These are phyloP conservation scores for Fagus crenata DNA, from an alignment of 306 rosid species.

Conservation along the genomic window DNA sequence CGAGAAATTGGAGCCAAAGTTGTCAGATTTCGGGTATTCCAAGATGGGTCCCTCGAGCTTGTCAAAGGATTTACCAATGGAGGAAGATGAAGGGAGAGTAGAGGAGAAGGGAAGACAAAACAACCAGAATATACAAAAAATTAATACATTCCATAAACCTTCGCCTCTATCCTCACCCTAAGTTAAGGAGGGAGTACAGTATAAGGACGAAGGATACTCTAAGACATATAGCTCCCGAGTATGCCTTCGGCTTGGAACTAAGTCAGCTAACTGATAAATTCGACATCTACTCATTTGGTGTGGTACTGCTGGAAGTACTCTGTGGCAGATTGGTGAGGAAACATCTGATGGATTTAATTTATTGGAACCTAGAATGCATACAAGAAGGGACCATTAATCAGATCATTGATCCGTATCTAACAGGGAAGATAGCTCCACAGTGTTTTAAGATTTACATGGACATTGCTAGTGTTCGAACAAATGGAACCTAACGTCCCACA, in stretches of 20 bases:
- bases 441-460: constrained; percentile 21
- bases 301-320: constrained; percentile 3
- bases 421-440: constrained; percentile 6
- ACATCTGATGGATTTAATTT: background rate
- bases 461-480: background rate
- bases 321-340: background rate
- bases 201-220: background rate
- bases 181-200: no score
- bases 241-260: background rate
- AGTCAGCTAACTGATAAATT: constrained; percentile 9
- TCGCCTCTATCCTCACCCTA: no score
- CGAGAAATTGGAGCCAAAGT: constrained; percentile 19
- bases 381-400: background rate
- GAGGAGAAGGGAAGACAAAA: no score
- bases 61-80: background rate
- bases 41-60: background rate
- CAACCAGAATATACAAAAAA: no score
- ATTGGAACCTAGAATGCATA: background rate
- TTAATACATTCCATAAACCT: no score
- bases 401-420: constrained; percentile 26
- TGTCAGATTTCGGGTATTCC: constrained; percentile 2
- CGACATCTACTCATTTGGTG: constrained; percentile 24
- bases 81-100: no score
- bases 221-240: constrained; percentile 11
- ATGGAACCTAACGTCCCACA: constrained; percentile 23